Conservation (phyloP, 2,329 filamentous ascomycete species). For the Zymoseptoria tritici region DNA sequence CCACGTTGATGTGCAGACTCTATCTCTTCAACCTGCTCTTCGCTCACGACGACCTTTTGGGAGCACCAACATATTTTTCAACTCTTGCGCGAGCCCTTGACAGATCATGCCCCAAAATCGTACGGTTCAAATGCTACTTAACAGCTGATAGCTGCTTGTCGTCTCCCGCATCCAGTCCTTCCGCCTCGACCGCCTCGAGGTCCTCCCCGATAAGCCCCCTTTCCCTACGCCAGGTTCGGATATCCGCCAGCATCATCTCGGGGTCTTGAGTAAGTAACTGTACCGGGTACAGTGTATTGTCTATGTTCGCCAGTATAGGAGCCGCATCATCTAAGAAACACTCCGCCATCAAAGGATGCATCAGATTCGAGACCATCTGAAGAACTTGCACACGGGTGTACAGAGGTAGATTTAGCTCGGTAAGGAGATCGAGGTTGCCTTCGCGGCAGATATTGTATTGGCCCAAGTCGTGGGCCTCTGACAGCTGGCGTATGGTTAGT, state of each 20-base stretch:
- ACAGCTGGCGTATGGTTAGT: neutral
- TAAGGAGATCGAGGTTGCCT: neutral
- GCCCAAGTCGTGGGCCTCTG: neutral
- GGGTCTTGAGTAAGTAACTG: neutral
- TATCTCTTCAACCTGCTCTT: no score
- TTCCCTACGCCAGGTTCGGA: no score
- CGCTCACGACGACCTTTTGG: no score
- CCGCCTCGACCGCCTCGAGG: no score
- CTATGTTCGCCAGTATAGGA: neutral
- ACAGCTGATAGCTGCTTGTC: neutral
- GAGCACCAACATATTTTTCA: no score
- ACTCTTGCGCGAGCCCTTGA: neutral
- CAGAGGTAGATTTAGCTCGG: neutral
- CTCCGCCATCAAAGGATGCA: neutral
- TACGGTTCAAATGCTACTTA: neutral
- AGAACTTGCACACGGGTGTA: neutral
- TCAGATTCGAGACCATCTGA: neutral
- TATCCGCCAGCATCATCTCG: neutral
- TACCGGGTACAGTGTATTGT: neutral
- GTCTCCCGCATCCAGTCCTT: no score
- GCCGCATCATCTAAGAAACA: neutral
- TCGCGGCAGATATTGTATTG: neutral
- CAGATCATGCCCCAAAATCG: neutral
- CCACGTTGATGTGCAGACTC: no score
- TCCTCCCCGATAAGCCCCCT: no score